Evolutionary conservation across 208 protist species (phyloP).

Genomic region (Strigomonas oncopelti): DNA sequence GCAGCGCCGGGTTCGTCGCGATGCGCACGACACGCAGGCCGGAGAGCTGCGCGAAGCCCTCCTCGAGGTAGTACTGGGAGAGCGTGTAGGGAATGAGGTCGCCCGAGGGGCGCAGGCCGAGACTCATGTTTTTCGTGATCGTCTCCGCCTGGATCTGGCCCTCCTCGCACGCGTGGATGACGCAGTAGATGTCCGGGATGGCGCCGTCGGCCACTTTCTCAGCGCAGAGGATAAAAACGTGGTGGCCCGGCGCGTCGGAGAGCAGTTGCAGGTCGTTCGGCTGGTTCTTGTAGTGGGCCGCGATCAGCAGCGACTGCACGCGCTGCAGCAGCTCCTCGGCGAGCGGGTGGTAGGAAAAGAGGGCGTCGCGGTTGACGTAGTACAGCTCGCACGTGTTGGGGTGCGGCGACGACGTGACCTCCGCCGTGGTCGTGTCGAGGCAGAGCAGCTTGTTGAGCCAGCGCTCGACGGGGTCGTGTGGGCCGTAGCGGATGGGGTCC

Average conservation of each 20-base stretch:
- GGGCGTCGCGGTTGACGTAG: slow-evolving; percentile 97
- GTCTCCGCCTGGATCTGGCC: slow-evolving; percentile 91
- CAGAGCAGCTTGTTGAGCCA: slow-evolving; percentile 99
- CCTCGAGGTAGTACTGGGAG: slow-evolving; percentile 94
- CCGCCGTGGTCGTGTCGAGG: slow-evolving; percentile 90
- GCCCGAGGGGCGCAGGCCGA: slow-evolving; percentile 92
- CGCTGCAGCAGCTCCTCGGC: slow-evolving; percentile 93
- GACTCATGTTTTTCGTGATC: slow-evolving; percentile 78
- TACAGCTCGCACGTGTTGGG: slow-evolving; percentile 96
- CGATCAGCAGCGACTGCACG: slow-evolving; percentile 95
- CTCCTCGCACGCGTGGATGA: slow-evolving; percentile 97
- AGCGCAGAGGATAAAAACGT: slow-evolving; percentile 97
- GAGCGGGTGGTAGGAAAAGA: slow-evolving; percentile 98
- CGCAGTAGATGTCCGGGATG: slow-evolving; percentile 96
- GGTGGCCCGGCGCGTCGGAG: slow-evolving; percentile 98
- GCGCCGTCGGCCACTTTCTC: slow-evolving; percentile 29
- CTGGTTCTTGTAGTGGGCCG: slow-evolving; percentile 99
- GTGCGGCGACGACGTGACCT: slow-evolving; percentile 76
- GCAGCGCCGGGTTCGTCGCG: slow-evolving; percentile 97
- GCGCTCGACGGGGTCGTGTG: slow-evolving; percentile 94
- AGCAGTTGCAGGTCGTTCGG: slow-evolving; percentile 99
- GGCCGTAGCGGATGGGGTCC: slow-evolving; percentile 98
- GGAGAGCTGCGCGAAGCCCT: slow-evolving; percentile 92
- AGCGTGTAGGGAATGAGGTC: slow-evolving; percentile 99
- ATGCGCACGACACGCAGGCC: slow-evolving; percentile 98